Percentiles rank a stretch among this genome's conserved stretches.
phyloP scores from a whole-genome alignment of 2,329 filamentous ascomycete species.

The Epichloe scottii region DNA sequence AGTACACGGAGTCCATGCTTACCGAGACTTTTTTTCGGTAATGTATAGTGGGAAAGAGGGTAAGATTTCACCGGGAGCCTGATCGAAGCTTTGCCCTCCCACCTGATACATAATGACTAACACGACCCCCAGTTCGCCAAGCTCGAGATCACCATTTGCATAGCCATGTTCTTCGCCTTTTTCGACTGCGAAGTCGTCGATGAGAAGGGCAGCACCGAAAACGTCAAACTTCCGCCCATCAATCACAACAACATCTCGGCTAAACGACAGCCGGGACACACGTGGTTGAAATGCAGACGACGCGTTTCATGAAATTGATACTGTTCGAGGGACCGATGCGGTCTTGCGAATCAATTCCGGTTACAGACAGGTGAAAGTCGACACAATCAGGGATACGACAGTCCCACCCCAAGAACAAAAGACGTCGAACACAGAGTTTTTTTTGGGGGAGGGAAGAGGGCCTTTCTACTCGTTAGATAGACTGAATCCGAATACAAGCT shows the following conservation, averaged over 20 bases:
- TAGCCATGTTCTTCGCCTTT: conserved; percentile 33
- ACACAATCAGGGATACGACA: no score
- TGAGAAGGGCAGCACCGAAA: conserved; percentile 19
- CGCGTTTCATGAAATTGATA: not conserved
- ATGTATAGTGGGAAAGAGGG: conserved; percentile 6
- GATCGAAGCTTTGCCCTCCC: not conserved
- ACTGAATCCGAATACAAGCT: no score
- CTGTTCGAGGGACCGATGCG: no score
- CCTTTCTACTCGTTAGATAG: no score
- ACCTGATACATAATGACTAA: not conserved
- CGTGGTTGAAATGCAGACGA: conserved; percentile 5
- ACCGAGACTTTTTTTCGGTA: not conserved
- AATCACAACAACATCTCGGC: conserved; percentile 8
- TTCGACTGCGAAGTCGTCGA: conserved; percentile 35
- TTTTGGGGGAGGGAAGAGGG: no score
- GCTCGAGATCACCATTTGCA: conserved; percentile 37
- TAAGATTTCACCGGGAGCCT: not conserved
- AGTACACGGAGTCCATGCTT: not conserved
- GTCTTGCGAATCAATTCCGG: no score
- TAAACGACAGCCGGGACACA: conserved; percentile 9
- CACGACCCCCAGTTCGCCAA: conserved; percentile 32
- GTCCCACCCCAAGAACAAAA: no score
- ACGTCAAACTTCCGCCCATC: conserved; percentile 5
- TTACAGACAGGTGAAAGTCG: no score
- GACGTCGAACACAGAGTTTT: no score